A percentile compares a stretch with the other conserved stretches of the same genome.
phyloP scores from a whole-genome alignment of 768 basidiomycete genomes.

The Rhizopogon roseolus region DNA sequence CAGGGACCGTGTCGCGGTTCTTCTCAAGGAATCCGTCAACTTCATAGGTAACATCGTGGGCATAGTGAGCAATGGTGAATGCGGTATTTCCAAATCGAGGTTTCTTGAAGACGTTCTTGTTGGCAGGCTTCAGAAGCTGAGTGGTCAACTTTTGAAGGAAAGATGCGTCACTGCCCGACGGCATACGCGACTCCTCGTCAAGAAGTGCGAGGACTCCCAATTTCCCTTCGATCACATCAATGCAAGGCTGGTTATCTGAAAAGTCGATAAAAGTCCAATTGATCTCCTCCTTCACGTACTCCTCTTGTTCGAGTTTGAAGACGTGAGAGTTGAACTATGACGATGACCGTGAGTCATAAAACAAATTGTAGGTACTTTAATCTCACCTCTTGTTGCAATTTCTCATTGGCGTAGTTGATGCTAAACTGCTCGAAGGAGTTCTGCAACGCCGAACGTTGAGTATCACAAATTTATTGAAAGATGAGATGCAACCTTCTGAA shows the following conservation, averaged over 20 bases:
- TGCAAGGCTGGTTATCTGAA: constrained; percentile 98
- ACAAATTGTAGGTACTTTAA: background rate
- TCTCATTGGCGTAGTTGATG: constrained; percentile 99
- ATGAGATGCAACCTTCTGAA: constrained; percentile 66
- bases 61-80: constrained; percentile 98
- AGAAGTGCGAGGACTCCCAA: constrained; percentile 91
- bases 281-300: constrained; percentile 97
- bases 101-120: constrained; percentile 92
- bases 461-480: constrained; percentile 4
- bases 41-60: constrained; percentile 97
- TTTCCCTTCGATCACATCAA: constrained; percentile 97
- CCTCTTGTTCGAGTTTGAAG: constrained; percentile 98
- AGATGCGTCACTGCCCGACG: constrained; percentile 86
- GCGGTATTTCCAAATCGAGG: constrained; percentile 97
- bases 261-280: constrained; percentile 99
- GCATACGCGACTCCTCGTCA: constrained; percentile 97
- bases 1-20: constrained; percentile 97
- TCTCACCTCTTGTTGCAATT: constrained; percentile 91
- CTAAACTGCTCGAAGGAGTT: constrained; percentile 98
- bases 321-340: constrained; percentile 96
- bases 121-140: constrained; percentile 81
- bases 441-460: constrained; percentile 28
- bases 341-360: constrained; percentile 12
- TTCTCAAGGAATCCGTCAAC: constrained; percentile 98
- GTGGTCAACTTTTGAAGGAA: constrained; percentile 89